Evolutionary conservation across 2,329 filamentous ascomycete species (phyloP).

Genomic region (Penicillium sp.): DNA sequence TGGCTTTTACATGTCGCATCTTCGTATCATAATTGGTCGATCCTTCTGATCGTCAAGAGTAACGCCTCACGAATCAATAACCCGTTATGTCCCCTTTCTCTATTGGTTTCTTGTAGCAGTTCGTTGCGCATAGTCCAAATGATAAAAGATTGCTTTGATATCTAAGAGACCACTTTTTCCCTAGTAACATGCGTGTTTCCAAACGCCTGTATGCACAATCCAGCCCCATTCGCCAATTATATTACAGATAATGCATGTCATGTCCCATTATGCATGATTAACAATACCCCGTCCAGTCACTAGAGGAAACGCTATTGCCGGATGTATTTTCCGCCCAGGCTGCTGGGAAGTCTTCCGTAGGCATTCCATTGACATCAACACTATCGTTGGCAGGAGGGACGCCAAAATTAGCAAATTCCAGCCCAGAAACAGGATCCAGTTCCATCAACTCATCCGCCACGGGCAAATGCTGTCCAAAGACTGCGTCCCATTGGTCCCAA

Average conservation of each 20-base stretch:
- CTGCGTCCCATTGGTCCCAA: constrained; percentile 52
- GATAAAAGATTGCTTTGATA: not conserved
- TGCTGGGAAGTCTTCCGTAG: not conserved
- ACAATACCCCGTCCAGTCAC: constrained; percentile 10
- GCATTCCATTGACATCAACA: not conserved
- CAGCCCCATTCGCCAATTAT: not conserved
- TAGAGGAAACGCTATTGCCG: not conserved
- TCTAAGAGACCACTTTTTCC: not conserved
- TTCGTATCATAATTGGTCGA: constrained; percentile 31
- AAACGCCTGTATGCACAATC: not conserved
- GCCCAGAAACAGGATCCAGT: constrained; percentile 38
- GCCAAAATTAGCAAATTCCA: constrained; percentile 34
- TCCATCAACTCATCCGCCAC: constrained; percentile 47
- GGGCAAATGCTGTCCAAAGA: constrained; percentile 48
- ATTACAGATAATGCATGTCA: not conserved
- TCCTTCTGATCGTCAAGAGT: constrained; percentile 30
- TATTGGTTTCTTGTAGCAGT: not conserved
- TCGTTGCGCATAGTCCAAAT: not conserved
- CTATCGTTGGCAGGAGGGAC: constrained; percentile 2
- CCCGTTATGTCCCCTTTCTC: constrained; percentile 20
- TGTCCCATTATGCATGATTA: not conserved
- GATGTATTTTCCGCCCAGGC: constrained; percentile 10
- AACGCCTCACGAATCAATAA: constrained; percentile 40
- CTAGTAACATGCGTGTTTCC: not conserved
- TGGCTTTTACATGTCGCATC: constrained; percentile 26